Base-by-base conservation (phyloP, 257 asterid species). In the Solanum stenotomum region DNA sequence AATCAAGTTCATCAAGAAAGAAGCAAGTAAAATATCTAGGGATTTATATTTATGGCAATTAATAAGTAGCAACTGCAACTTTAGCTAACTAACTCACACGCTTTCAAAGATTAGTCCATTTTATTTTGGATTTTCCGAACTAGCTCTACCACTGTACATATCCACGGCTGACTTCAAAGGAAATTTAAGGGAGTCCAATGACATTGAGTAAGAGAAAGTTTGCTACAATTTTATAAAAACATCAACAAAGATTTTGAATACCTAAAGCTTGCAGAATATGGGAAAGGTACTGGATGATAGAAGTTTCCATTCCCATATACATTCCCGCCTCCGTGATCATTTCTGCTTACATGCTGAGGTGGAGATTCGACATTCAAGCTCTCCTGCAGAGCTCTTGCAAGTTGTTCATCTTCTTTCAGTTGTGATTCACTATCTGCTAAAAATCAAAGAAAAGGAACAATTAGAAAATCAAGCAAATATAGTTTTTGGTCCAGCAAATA, bases 361-460 rank as follows among this genome's bases (percentile, higher is more conserved):
- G 96, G 92, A 89, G 98, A 92, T 88, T 92, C 96, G 6, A 75
- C 78, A 81, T 89, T 91, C 93, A 94, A 88, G 88, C 98, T 94
- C 90, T 93, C 98, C 79, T 94, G 98, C 86, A 94, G 91, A 87
- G 95, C 96, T 90, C 92, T 93, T 59, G 98, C 98, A 68, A 95
- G 94, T 89, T 90, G 92, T 91, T 95, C 98, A 79, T 95, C 98
- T 85, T 94, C 95, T 85, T 94, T 91, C 84, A 94, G 77, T 91
- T 94, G 94, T 46, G 95, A 90, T 37, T 91, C 95, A 79, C 86
- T 87, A 87, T 90, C 99, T 94, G 89, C 84, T 81, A 61, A 91
- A 89, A 81, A 89, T 85, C 40, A 85, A 74, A 34, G 33, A 31
- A 61, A 31, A 75, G 40, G 67, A 46, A 46, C 40, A 81, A 46